Conservation (phyloP, 202 grass and related monocot species). For the Tripidium arundinaceum region DNA sequence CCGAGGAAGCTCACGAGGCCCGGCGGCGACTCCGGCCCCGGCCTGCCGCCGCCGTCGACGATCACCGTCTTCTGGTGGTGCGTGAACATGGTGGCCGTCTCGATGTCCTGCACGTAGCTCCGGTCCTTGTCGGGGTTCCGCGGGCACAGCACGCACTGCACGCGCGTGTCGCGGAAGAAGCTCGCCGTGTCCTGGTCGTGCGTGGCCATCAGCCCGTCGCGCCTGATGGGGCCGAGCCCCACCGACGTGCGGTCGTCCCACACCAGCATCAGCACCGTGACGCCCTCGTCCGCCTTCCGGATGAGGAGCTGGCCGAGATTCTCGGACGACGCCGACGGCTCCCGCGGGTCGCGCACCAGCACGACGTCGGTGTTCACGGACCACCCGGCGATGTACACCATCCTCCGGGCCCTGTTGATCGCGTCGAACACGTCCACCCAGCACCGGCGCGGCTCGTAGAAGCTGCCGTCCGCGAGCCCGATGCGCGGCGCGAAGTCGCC, state of each 20-base stretch:
- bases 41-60: not conserved
- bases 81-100: slow-evolving; percentile 78
- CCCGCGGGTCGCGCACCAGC: slow-evolving; percentile 52
- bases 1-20: not conserved
- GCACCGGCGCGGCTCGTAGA: slow-evolving; percentile 57
- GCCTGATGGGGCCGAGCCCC: slow-evolving; percentile 62
- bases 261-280: slow-evolving; percentile 64
- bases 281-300: slow-evolving; percentile 56
- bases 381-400: slow-evolving; percentile 84
- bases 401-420: slow-evolving; percentile 38
- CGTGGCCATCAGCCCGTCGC: slow-evolving; percentile 84
- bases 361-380: slow-evolving; percentile 60
- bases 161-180: slow-evolving; percentile 40
- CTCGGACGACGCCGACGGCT: not conserved
- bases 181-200: slow-evolving; percentile 63
- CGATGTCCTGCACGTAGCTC: slow-evolving; percentile 61
- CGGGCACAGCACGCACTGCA: slow-evolving; percentile 71
- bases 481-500: slow-evolving; percentile 39
- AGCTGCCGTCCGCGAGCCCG: not conserved
- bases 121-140: slow-evolving; percentile 60
- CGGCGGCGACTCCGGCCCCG: not conserved
- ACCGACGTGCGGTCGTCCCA: slow-evolving; percentile 74
- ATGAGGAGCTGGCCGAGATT: slow-evolving; percentile 67
- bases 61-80: not conserved
- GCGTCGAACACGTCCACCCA: slow-evolving; percentile 87